phyloP scores from a whole-genome alignment of 495 filamentous ascomycete genomes.

The Gamarada debralockiae region DNA sequence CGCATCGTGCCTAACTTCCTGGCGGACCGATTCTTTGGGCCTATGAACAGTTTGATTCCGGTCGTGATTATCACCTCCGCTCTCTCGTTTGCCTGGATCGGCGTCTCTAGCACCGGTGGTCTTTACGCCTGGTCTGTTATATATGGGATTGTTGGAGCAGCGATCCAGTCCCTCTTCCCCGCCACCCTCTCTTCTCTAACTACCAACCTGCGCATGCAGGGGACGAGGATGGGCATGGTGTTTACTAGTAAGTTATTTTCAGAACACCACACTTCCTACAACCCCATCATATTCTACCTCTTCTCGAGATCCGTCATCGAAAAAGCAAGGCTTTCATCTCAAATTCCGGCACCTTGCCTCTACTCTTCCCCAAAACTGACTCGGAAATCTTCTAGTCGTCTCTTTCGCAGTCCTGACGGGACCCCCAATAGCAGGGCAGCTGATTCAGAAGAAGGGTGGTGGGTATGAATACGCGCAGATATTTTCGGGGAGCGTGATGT shows the following conservation, averaged over 20 bases:
- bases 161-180: constrained; percentile 67
- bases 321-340: too few relatives aligned
- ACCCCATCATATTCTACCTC: too few relatives aligned
- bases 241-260: too few relatives aligned
- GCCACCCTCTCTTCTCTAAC: constrained; percentile 56
- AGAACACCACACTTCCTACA: too few relatives aligned
- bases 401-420: constrained; percentile 71
- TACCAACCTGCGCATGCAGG: constrained; percentile 62
- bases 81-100: constrained; percentile 58
- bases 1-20: constrained; percentile 56
- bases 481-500: constrained; percentile 43
- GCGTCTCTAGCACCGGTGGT: constrained; percentile 40
- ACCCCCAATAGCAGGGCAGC: constrained; percentile 66
- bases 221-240: constrained; percentile 75
- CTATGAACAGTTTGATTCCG: constrained; percentile 59
- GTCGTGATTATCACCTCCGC: constrained; percentile 46
- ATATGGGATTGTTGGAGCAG: constrained; percentile 59
- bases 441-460: constrained; percentile 42
- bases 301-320: too few relatives aligned
- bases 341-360: too few relatives aligned
- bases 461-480: constrained; percentile 60
- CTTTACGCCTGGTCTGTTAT: constrained; percentile 58
- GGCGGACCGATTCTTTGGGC: constrained; percentile 57
- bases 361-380: too few relatives aligned
- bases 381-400: too few relatives aligned